These are phyloP conservation scores for Zasmidium cellare DNA, from an alignment of 2,329 filamentous ascomycete species.

Conservation along the genomic window DNA sequence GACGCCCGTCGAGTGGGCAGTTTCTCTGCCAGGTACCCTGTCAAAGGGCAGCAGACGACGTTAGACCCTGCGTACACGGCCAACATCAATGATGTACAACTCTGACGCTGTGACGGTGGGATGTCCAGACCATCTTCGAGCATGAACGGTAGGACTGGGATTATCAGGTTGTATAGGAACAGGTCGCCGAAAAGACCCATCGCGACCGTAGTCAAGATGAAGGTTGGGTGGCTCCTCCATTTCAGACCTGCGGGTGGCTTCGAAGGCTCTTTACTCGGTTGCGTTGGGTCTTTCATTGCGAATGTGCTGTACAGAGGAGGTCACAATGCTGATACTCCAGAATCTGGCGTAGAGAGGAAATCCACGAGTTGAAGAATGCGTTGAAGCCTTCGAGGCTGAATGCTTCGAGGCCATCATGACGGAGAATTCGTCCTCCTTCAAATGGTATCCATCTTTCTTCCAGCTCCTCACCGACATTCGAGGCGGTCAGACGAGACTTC, in stretches of 20 bases:
- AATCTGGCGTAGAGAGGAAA: too few species aligned
- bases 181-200: slow-evolving; percentile 56
- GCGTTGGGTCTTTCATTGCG: too few species aligned
- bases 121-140: slow-evolving; percentile 43
- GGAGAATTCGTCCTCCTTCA: too few species aligned
- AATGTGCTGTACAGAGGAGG: too few species aligned
- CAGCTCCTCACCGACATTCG: not conserved
- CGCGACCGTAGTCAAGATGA: slow-evolving; percentile 20
- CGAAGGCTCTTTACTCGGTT: too few species aligned
- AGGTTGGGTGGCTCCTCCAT: not conserved
- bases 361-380: too few species aligned
- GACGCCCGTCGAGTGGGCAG: slow-evolving; percentile 53
- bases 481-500: not conserved
- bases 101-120: slow-evolving; percentile 50
- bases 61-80: slow-evolving; percentile 52
- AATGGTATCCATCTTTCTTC: not conserved
- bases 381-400: too few species aligned
- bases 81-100: slow-evolving; percentile 47
- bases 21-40: slow-evolving; percentile 55
- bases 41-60: slow-evolving; percentile 49
- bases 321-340: too few species aligned
- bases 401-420: too few species aligned
- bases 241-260: not conserved
- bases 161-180: slow-evolving; percentile 57
- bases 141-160: slow-evolving; percentile 57